Evolutionary conservation across 345 rosid species (phyloP), one percentile per base, ranked within the genome.

Genomic region (Dovyalis caffra): DNA sequence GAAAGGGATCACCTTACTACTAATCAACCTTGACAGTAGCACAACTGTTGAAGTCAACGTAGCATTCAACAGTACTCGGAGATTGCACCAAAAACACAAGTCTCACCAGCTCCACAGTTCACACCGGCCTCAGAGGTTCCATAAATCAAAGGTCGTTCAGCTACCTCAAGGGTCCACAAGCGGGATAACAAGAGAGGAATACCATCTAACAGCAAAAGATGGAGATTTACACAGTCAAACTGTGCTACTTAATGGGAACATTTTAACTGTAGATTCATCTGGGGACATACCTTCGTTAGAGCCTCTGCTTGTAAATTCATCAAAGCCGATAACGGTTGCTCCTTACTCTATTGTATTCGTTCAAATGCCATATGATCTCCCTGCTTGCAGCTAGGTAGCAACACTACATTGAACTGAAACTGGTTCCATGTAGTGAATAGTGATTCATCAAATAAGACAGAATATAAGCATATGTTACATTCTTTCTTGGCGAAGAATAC

Each of bases 171-270:
- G 68, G 40, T 69, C 80, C 11, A 37, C 28, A 10, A 69, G 33
- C 1, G 84, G 73, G 61, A 77, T 60, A 66, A 78, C 70, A 35
- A 87, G 99, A 83, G 93, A 93, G 72, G 97, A 95, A 82, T 95
- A 93, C 72, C 99, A 90, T 83, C 82, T 95, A 64, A 90, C 88
- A 62, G 85, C 93, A 18, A 78, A 92, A 70, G 92, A 91, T 65
- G 92, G 96, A 64, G 67, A 95, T 75, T 70, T 93, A 79, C 98
- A 90, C 35, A 91, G 97, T 87, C 97, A 84, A 83, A 84, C 76
- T 23, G 83, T 95, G 89, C 87, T 89, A 75, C 98, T 93, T 11
- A 95, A 93, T 49, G 96, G 97, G 62, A 83, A 91, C n/a, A 72
- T 56, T 65, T 80, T 95, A 72, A 77, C 78, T 43, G 88, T 95